phyloP scores from a whole-genome alignment of 148 eudicot species.

The Chenopodium formosanum region DNA sequence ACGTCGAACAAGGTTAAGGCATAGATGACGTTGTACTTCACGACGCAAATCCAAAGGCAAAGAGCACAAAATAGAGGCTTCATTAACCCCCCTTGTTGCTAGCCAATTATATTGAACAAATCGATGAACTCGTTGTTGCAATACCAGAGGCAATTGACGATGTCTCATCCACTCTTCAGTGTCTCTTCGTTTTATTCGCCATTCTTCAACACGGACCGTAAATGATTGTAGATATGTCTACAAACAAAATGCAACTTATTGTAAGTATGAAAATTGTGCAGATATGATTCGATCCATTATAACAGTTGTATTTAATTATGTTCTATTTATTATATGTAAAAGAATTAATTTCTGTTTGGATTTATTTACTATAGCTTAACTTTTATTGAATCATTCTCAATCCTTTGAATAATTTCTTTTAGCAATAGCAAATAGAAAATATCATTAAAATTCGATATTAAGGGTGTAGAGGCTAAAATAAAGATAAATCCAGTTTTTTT shows the following conservation, averaged over 20 bases:
- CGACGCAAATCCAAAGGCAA: slow-evolving; percentile 85
- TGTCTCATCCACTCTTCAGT: slow-evolving; percentile 98
- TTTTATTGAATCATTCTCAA: too few species aligned
- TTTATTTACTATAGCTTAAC: too few species aligned
- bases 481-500: too few species aligned
- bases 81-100: slow-evolving; percentile 85
- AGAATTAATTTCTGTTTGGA: too few species aligned
- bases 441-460: too few species aligned
- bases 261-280: too few species aligned
- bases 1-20: slow-evolving; percentile 83
- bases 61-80: slow-evolving; percentile 61
- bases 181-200: slow-evolving; percentile 77
- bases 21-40: slow-evolving; percentile 77
- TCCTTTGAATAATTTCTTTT: too few species aligned
- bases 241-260: background rate
- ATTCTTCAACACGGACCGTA: slow-evolving; percentile 78
- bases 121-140: slow-evolving; percentile 77
- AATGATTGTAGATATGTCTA: slow-evolving; percentile 79
- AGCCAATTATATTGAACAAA: slow-evolving; percentile 84
- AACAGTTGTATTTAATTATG: too few species aligned
- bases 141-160: slow-evolving; percentile 58
- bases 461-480: too few species aligned
- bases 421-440: too few species aligned
- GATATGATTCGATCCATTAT: too few species aligned
- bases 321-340: too few species aligned